These are phyloP conservation scores for Penicillium antarcticum DNA, from an alignment of 495 filamentous ascomycete genomes.

Conservation along the genomic window DNA sequence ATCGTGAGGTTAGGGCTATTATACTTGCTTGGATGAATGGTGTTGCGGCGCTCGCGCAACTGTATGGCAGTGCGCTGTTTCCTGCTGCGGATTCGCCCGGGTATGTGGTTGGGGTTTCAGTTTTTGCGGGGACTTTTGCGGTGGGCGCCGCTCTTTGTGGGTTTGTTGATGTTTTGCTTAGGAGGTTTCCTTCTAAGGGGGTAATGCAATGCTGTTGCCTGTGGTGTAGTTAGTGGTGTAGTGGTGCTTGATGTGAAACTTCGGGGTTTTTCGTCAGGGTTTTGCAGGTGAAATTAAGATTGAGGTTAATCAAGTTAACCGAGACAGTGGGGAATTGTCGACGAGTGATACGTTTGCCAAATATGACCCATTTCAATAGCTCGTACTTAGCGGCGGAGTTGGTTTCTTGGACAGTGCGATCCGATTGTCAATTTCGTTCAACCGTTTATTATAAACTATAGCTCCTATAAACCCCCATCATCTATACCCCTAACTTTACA, in stretches of 20 bases:
- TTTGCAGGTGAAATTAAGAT: too few relatives aligned
- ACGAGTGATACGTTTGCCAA: too few relatives aligned
- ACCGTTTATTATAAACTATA: slow-evolving; percentile 8
- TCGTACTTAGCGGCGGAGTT: too few relatives aligned
- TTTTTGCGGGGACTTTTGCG: slow-evolving; percentile 5
- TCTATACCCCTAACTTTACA: slow-evolving; percentile 11
- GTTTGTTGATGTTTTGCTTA: slow-evolving; percentile 2
- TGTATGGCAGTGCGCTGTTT: slow-evolving; percentile 8
- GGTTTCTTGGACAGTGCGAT: not conserved
- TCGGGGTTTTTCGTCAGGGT: not conserved
- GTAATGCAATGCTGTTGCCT: not conserved
- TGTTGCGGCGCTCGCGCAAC: slow-evolving; percentile 3
- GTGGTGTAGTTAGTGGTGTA: too few relatives aligned
- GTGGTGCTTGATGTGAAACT: too few relatives aligned
- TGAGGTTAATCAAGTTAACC: too few relatives aligned
- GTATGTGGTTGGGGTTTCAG: slow-evolving; percentile 6
- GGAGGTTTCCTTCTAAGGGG: slow-evolving; percentile 2
- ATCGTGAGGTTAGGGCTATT: slow-evolving; percentile 2
- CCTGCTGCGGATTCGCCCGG: slow-evolving; percentile 3
- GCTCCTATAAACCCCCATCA: not conserved
- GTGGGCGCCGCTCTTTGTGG: not conserved
- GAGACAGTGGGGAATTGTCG: too few relatives aligned
- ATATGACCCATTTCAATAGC: too few relatives aligned
- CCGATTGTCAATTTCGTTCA: slow-evolving; percentile 2
- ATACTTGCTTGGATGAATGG: slow-evolving; percentile 4